Evolutionary conservation across 345 rosid genomes (phyloP), one percentile per base, ranked within the genome.

Genomic region (Schrenkiella parvula): DNA sequence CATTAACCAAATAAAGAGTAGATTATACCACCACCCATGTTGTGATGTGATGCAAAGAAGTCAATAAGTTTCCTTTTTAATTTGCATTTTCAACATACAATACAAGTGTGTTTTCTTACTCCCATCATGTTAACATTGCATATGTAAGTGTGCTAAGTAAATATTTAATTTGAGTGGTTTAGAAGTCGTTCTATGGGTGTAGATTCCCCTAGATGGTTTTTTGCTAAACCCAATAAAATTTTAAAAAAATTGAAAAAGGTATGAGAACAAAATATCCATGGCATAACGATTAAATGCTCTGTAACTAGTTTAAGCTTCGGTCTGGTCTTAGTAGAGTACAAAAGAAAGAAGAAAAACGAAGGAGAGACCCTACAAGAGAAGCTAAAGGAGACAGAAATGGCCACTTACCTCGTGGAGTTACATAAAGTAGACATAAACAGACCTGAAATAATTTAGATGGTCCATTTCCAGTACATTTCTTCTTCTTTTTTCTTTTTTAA

Each of bases 361-460:
- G n/a, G 65, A 76, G 19, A 75, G 70, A n/a, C 31, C 73, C 68
- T n/a, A 67, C 73, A 60, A 6, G 53, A 55, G 51, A 54, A 76
- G 57, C 56, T 48, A 56, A 65, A 64, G 68, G 76, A 64, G 71
- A 76, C 80, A 70, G 47, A 76, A 38, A 46, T 70, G 72, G 47
- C 31, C 80, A 76, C 76, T 55, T 55, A 56, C 76, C 66, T 64
- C 71, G 71, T 70, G 71, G 55, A 56, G 60, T 47, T 70, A 13
- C 44, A 62, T 26, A 54, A 76, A 76, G 75, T 76, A 63, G 58
- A 5, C 66, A 53, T 68, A 69, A 70, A 70, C 71, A 37, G 58
- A 56, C 72, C 67, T 76, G 55, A 56, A 63, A 59, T 29, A n/a
- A 15, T 64, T 48, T 31, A n/a, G 71, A 64, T 64, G 47, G 71